Conservation (phyloP, 495 filamentous ascomycete species). For the Neurospora hispaniola region DNA sequence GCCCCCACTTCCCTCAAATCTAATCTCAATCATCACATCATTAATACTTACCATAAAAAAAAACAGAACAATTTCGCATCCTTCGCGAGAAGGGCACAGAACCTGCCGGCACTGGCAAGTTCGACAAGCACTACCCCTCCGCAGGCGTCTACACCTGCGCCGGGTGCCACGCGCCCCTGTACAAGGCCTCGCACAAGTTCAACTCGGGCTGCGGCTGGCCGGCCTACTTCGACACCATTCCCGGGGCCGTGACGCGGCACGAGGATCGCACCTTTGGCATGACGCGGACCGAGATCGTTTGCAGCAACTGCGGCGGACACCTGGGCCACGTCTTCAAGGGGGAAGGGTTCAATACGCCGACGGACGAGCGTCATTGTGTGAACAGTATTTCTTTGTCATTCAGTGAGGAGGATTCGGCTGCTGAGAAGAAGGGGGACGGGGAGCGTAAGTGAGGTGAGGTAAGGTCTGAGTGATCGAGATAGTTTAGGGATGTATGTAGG, state of each 20-base stretch:
- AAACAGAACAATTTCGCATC: conserved; percentile 81
- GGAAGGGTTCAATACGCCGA: conserved; percentile 81
- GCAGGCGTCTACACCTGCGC: conserved; percentile 75
- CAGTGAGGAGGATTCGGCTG: conserved; percentile 44
- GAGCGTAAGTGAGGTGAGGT: conserved; percentile 15
- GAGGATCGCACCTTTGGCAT: conserved; percentile 71
- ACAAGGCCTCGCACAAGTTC: conserved; percentile 87
- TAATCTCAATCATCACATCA: not conserved
- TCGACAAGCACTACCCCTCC: conserved; percentile 71
- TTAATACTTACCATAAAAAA: not conserved
- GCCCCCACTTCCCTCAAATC: not conserved
- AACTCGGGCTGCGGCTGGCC: conserved; percentile 96
- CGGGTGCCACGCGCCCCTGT: conserved; percentile 77
- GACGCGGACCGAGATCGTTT: conserved; percentile 85
- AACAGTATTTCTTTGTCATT: conserved; percentile 91
- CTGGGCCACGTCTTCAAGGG: conserved; percentile 97
- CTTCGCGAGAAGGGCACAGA: conserved; percentile 90
- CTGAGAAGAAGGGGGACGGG: conserved; percentile 34
- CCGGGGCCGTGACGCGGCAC: conserved; percentile 75
- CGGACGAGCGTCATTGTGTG: conserved; percentile 94
- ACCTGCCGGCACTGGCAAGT: conserved; percentile 63
- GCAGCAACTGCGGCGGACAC: conserved; percentile 88
- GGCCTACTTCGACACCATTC: conserved; percentile 88
- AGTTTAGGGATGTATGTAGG: not conserved
- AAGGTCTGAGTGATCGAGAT: conserved; percentile 5